Evolutionary conservation across 768 basidiomycete species (phyloP), one percentile per base, ranked within the genome.

Genomic region (Lactarius psammicola): DNA sequence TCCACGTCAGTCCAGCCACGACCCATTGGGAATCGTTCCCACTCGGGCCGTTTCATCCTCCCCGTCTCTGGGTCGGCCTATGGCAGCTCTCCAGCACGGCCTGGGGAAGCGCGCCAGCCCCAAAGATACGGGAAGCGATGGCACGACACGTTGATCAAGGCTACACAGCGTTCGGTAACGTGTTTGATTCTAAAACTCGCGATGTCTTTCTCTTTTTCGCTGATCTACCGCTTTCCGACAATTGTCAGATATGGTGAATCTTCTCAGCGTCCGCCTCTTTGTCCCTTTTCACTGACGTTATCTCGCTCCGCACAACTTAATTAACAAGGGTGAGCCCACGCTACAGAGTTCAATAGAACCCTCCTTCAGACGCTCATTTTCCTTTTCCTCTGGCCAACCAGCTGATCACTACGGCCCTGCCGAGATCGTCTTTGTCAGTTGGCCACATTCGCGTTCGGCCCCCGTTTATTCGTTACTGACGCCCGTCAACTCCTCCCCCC

Each of bases 351-450:
- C 31, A 31, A 55, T 55, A 20, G 28, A 55, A 40, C 38, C n/a
- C 36, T 28, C n/a, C 3, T 33, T 33, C 10, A 17, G 56, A 23
- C 60, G 46, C 65, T 66, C 65, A 62, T 33, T 31, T 51, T 23
- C 2, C 59, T 55, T 55, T 34, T 42, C 44, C 28, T n/a, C 23
- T 26, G 1, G 36, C 23, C 13, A 8, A 49, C 49, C 68, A 90
- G 92, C 92, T 71, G 92, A 94, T 78, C 92, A 94, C 76, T 94
- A 94, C 79, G 92, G 92, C 18, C 85, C 86, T 71, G 85, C 92
- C 26, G 92, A 94, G 74, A 83, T 90, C 66, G 83, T 92, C 66
- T 93, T 90, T 69, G 92, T 92, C 76, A 61, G 20, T 31, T 53
- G 44, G 64, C 44, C 66, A 62, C 64, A 30, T 7, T 56, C 57